Conservation (phyloP, 75 land plant genomes). For the Sequoiadendron giganteum region DNA sequence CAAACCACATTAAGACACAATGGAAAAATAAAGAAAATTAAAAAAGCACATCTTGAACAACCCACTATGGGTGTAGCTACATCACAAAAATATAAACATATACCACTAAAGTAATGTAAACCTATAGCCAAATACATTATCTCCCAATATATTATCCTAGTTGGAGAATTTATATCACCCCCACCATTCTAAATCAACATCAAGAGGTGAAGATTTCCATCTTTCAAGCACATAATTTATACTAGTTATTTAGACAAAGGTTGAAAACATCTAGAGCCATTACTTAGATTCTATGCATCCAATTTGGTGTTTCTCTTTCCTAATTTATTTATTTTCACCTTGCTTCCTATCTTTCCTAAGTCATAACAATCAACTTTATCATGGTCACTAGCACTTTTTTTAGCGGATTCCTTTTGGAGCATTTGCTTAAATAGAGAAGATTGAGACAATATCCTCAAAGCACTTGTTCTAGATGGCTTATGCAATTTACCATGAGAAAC, state of each 20-base stretch:
- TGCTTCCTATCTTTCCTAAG: background rate
- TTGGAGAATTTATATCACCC: too few relatives aligned
- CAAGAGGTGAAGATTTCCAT: background rate
- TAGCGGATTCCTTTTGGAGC: constrained; percentile 26
- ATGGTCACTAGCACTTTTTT: constrained; percentile 21
- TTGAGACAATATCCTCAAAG: constrained; percentile 45
- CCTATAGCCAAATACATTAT: too few relatives aligned
- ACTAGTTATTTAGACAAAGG: background rate
- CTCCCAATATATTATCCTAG: too few relatives aligned
- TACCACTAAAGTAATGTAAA: too few relatives aligned
- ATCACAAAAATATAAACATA: too few relatives aligned
- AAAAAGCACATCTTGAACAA: too few relatives aligned
- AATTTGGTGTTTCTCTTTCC: background rate
- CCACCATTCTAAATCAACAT: background rate
- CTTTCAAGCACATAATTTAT: background rate
- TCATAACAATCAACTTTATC: constrained; percentile 22
- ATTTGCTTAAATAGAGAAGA: constrained; percentile 52
- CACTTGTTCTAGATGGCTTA: constrained; percentile 25
- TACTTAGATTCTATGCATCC: background rate
- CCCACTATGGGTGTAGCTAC: too few relatives aligned
- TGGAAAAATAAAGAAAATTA: too few relatives aligned
- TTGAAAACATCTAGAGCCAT: background rate
- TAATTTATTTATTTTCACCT: background rate
- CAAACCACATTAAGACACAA: too few relatives aligned
- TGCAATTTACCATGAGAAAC: constrained; percentile 18